Evolutionary conservation across 495 filamentous ascomycete genomes (phyloP), one percentile per base, ranked within the genome.

Genomic region (Tirmania nivea): DNA sequence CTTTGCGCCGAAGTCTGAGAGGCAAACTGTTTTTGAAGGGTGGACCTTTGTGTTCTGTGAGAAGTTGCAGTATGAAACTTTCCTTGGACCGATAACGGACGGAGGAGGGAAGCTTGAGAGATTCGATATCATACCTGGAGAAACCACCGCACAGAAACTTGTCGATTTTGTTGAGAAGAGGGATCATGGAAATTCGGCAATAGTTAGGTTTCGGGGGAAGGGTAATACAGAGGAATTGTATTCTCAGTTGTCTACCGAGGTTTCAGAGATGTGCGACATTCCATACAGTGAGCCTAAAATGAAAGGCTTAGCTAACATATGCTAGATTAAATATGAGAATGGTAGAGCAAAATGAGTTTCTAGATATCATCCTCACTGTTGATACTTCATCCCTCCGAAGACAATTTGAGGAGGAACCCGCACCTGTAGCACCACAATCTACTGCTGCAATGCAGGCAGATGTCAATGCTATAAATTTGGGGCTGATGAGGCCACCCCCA

Each of bases 31-130:
- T 9, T 95, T 97, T 56, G 77, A 85, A 31, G 85, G 83, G 17
- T 90, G 84, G 54, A 88, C 79, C 0, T 94, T 96, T 62, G 71
- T 97, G 17, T 94, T 96, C 56, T 83, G 85, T 35, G 79, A 89
- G 53, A 62, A 72, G 42, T 67, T 67, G n/a, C 92, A 96, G 60
- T 88, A 79, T 62, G 78, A 88, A 2, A 84, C 74, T 59, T 68
- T 97, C 1, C 69, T 81, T 17, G 73, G 75, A 0, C 75, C 80
- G 0, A 84, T 97, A 51, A 81, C 76, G 2, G 78, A 79, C 54
- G 90, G 84, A 0, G 77, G 79, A 55, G 90, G 90, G 11, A 96
- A 95, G 63, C 79, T 85, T 16, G 63, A 93, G 9, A 63, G 79
- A 2, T 82, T 73, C 52, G 67, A 76, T 25, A 67, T 86, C 6